Evolutionary conservation across 371 early-diverging fungal species (phyloP), one percentile per base, ranked within the genome.

Genomic region (Mortierella sp.): DNA sequence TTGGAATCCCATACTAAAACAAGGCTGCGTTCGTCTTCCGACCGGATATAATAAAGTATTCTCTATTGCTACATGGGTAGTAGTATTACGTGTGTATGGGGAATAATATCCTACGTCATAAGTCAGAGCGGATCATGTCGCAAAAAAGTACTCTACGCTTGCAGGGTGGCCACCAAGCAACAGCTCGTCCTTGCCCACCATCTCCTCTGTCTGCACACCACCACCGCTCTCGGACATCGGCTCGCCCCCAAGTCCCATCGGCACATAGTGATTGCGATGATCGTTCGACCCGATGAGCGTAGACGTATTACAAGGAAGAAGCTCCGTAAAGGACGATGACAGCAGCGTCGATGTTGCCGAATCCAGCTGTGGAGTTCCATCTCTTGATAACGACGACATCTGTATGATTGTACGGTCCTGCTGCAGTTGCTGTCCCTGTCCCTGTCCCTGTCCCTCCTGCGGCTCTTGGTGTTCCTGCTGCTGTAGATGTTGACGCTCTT

Each of bases 221-320:
- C 2, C 39, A 39, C 21, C 19, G 23, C 9, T 14, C 4, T 17
- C 44, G 5, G 44, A 19, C 44, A n/a, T 21, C 19, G 44, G 44
- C 41, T 69, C 57, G 24, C 73, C 63, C 3, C 37, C 60, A 8
- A 55, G 55, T 12, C 73, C 68, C 67, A 73, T 62, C 11, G 67
- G 73, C 27, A 57, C 31, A 58, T 67, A 73, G 15, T 65, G 65
- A n/a, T 47, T 37, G 24, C n/a, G n/a, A n/a, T n/a, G 65, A 34
- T n/a, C 24, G 42, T 14, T 49, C 26, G 32, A 47, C 12, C 4
- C n/a, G n/a, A n/a, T n/a, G n/a, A 57, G 17, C 24, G 48, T 59
- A 4, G 59, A 17, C 4, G n/a, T n/a, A n/a, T n/a, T n/a, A n/a
- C 51, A 49, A 0, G 76, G 50, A 26, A 59, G 39, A 15, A 75